Base-by-base conservation (phyloP, 352 stramenopile species). In the Phytopythium sindhum region DNA sequence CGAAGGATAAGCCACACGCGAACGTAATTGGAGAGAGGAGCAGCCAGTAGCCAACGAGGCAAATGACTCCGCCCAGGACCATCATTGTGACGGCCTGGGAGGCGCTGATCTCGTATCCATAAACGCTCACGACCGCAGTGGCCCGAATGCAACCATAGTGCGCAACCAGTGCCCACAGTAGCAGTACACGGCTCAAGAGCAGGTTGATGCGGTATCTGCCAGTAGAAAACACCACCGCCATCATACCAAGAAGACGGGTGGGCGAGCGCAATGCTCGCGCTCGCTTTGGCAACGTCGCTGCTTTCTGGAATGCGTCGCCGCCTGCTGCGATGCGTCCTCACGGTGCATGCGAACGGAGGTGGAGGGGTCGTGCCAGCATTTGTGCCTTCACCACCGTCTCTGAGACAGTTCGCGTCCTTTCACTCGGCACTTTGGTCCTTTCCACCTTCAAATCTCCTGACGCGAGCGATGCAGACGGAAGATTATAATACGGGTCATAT, bases 31-130 rank as follows among this genome's bases (percentile, higher is more conserved):
- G 23, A 4, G 14, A 21, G 23, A 53, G 23, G 23, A 31, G 9
- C 45, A 31, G 9, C 45, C 45, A 23, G 11, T 33, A 21, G 23
- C 45, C 45, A 3, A 60, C 56, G 2, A 79, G 35, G 41, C 69
- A 78, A 26, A 67, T 75, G 67, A 75, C 26, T 8, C 71, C 61
- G 12, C 74, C 75, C 19, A 72, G n/a, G 19, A 66, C 64, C 14
- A 72, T 75, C 42, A 66, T 53, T 29, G 78, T 60, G 41, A 81
- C 67, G 35, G 70, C 73, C 42, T 72, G 61, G 42, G 55, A 69
- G n/a, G 65, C 63, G 2, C 50, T 56, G 19, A 59, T 57, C 7
- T 42, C 51, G 14, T 28, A n/a, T n/a, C n/a, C n/a, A n/a, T n/a
- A 4, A 12, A 31, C 10, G 14, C 14, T 53, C n/a, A 11, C 45